phyloP scores from a whole-genome alignment of 2,329 filamentous ascomycete genomes.

The Sarocladium brachiariae region DNA sequence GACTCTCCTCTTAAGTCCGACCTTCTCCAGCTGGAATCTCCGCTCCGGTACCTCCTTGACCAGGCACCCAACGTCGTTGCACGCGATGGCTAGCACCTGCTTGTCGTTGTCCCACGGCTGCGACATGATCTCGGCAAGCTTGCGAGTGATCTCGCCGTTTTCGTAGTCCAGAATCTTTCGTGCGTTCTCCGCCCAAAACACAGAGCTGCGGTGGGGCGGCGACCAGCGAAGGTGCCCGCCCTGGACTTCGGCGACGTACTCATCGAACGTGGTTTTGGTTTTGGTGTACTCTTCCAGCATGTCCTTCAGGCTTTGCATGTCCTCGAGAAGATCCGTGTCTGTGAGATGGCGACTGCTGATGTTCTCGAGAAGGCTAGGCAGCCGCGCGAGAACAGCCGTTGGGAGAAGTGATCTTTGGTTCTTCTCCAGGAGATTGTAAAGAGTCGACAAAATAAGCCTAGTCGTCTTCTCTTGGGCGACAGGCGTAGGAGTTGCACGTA shows the following conservation, averaged over 20 bases:
- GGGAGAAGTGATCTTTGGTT: slow-evolving; percentile 72
- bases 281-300: slow-evolving; percentile 61
- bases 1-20: slow-evolving; percentile 77
- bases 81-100: slow-evolving; percentile 85
- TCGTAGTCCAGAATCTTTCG: slow-evolving; percentile 78
- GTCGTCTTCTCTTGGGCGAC: slow-evolving; percentile 98
- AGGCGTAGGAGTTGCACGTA: slow-evolving; percentile 89
- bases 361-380: slow-evolving; percentile 62
- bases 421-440: slow-evolving; percentile 72
- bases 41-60: slow-evolving; percentile 88
- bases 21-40: slow-evolving; percentile 69
- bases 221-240: slow-evolving; percentile 89
- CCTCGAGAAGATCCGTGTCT: slow-evolving; percentile 58
- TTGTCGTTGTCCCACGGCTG: slow-evolving; percentile 72
- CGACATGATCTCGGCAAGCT: slow-evolving; percentile 76
- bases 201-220: slow-evolving; percentile 76
- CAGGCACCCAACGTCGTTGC: slow-evolving; percentile 83
- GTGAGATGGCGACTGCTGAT: slow-evolving; percentile 55
- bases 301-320: slow-evolving; percentile 53
- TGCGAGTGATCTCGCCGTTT: slow-evolving; percentile 69
- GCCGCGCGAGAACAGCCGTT: slow-evolving; percentile 75
- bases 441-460: slow-evolving; percentile 78
- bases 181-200: slow-evolving; percentile 90
- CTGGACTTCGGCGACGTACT: slow-evolving; percentile 81
- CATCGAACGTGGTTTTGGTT: slow-evolving; percentile 73